Percentiles rank a stretch among this genome's conserved stretches.
Evolutionary conservation across 495 filamentous ascomycete genomes (phyloP).

Genomic region (Aspergillus cristatus): DNA sequence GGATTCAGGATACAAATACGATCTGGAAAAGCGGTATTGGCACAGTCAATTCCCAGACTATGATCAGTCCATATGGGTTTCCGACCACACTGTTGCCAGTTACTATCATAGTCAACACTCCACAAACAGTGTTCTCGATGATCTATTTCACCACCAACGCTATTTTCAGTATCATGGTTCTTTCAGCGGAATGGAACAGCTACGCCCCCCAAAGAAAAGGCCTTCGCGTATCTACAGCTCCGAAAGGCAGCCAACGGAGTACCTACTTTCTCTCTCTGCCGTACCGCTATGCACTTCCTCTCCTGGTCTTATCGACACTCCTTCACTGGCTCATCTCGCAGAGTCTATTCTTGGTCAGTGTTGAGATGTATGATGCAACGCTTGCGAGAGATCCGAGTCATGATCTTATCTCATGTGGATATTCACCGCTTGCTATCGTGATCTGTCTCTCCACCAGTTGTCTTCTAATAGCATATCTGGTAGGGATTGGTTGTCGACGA

Average conservation of each 20-base stretch:
- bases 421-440: neutral
- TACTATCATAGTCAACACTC: slow-evolving; percentile 18
- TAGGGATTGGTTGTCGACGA: neutral
- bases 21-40: neutral
- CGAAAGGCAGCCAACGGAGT: slow-evolving; percentile 17
- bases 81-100: neutral
- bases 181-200: slow-evolving; percentile 10
- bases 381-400: neutral
- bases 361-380: neutral
- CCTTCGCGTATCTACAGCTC: slow-evolving; percentile 15
- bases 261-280: slow-evolving; percentile 26
- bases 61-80: neutral
- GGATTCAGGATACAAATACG: neutral
- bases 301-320: slow-evolving; percentile 8
- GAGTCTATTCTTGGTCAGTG: slow-evolving; percentile 17
- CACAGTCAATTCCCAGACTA: neutral
- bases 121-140: slow-evolving; percentile 24
- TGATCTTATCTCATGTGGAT: neutral
- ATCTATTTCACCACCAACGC: slow-evolving; percentile 22
- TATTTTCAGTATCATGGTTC: slow-evolving; percentile 19
- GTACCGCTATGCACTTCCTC: slow-evolving; percentile 20
- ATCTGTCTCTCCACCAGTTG: neutral
- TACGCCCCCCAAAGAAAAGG: slow-evolving; percentile 9
- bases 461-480: neutral
- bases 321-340: slow-evolving; percentile 29